Percentiles rank a stretch among this genome's conserved stretches.
These are phyloP conservation scores for Prillingera fragicola DNA, from an alignment of 1,284 basidiomycete species.

Conservation along the genomic window DNA sequence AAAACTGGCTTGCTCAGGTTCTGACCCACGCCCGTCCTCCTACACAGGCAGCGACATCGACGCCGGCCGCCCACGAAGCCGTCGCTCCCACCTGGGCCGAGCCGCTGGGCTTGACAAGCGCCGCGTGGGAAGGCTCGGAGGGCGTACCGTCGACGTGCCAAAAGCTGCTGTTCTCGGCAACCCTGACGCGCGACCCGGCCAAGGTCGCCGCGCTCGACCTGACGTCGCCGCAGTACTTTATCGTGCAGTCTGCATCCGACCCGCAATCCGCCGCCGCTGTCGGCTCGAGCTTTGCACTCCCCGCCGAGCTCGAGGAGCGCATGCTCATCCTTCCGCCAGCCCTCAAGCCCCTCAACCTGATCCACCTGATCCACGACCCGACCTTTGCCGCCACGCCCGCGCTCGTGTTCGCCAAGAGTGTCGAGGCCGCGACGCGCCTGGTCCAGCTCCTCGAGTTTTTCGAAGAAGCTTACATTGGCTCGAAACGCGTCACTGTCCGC, in stretches of 20 bases:
- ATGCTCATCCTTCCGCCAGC: slow-evolving; percentile 75
- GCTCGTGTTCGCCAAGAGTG: slow-evolving; percentile 91
- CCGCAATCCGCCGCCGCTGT: slow-evolving; percentile 40
- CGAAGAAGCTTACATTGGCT: slow-evolving; percentile 53
- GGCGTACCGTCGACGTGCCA: slow-evolving; percentile 57
- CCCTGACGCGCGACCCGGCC: slow-evolving; percentile 86
- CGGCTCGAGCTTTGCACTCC: slow-evolving; percentile 70
- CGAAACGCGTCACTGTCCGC: slow-evolving; percentile 52
- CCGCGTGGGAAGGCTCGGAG: slow-evolving; percentile 18
- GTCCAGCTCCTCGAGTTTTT: slow-evolving; percentile 80
- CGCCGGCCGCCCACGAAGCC: slow-evolving; percentile 46
- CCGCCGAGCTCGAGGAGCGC: slow-evolving; percentile 69
- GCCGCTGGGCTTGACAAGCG: slow-evolving; percentile 28
- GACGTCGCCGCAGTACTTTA: slow-evolving; percentile 77
- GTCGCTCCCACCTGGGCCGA: slow-evolving; percentile 49
- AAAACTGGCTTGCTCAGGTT: slow-evolving; percentile 85
- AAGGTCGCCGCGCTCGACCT: slow-evolving; percentile 81
- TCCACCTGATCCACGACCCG: slow-evolving; percentile 66
- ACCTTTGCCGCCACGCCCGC: slow-evolving; percentile 47
- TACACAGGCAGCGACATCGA: slow-evolving; percentile 2
- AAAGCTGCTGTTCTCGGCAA: slow-evolving; percentile 95
- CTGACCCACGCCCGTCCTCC: slow-evolving; percentile 63
- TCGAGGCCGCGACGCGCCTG: slow-evolving; percentile 80
- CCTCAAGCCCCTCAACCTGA: slow-evolving; percentile 82
- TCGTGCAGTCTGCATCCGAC: slow-evolving; percentile 57